Base-by-base conservation (phyloP, 176 grass and related monocot species). In the Zoysia japonica region DNA sequence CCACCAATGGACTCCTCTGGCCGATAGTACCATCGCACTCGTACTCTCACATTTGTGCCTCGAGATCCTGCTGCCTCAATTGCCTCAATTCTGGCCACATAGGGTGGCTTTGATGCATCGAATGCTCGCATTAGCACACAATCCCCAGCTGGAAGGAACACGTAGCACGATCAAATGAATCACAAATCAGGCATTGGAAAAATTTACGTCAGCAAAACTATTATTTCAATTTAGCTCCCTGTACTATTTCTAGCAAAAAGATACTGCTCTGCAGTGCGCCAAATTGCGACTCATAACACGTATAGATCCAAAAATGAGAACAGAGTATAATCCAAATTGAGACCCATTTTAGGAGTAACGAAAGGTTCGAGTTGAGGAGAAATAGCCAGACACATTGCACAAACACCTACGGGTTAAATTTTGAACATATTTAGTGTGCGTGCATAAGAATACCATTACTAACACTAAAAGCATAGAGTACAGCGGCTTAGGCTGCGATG, bases 1-100 rank as follows among this genome's bases (percentile, higher is more conserved):
- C 93, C 93, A 48, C 93, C 93, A 35, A 93, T 93, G 10, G 95
- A 98, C 53, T 98, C 95, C 75, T 98, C 95, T 47, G 95, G 95
- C 28, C 95, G 86, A 75, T 98, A 98, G 56, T 97, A 97, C 93
- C 93, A 97, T 12, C 93, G 88, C 47, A 97, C 93, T 38, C 90
- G 81, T 45, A 97, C 93, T 87, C 89, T 97, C 50, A 90, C 88
- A 79, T 90, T 93, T 19, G 93, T 93, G 19, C 85, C 86, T 50
- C 93, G 86, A 52, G 91, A 76, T 19, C 85, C 88, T 74, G 85
- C 83, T 61, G 88, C 90, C 70, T 97, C 93, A 67, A 97, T 97
- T 35, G 84, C 64, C 65, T 97, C 93, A 6, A 97, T 72, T 59
- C 74, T 93, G 60, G 93, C 74, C 70, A 97, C 93, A 61, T 97